Evolutionary conservation across 805 yeast species (phyloP), one percentile per base, ranked within the genome.

Genomic region (Candida vartiovaarae): DNA sequence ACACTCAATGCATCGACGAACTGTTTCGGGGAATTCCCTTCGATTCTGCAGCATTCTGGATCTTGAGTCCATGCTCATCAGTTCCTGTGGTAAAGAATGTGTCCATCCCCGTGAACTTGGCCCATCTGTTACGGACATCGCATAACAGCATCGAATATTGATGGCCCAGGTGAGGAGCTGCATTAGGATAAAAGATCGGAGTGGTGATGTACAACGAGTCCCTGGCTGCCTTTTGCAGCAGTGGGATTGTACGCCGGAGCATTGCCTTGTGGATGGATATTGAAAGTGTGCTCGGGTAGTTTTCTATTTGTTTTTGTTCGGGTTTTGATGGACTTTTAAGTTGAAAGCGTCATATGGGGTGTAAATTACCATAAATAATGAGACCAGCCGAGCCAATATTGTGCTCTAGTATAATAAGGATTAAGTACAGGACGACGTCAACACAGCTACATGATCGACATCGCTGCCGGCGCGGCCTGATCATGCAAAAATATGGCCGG

Each of bases 131-230:
- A 40, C 82, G 70, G 1, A 82, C 82, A 63, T 93, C 99, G 40
- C 90, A 80, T 37, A 93, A 63, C 1, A 88, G 69, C 85, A 89
- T 84, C 4, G 96, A 78, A 61, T 93, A 89, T 34, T 88, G 68
- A 61, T 93, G 99, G 4, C 99, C 99, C 43, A 93, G 62, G 64
- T 93, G 99, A 3, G 99, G 99, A 40, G 75, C 72, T 8, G 98
- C 98, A 68, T 93, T 93, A 44, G 95, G 97, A 63, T 93, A 93
- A 63, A 90, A 93, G 26, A 93, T 93, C 0, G 99, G 99, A 0
- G 97, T 84, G 1, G 97, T 88, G 11, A 84, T 68, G 52, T 79
- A 86, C 26, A 48, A 37, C 4, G 48, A 39, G 10, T n/a, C 15
- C 35, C 8, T 40, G 2, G 32, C 8, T 8, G 34, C 36, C 41